phyloP scores from a whole-genome alignment of 305 asterid species.

The Fraxinus dipetala region DNA sequence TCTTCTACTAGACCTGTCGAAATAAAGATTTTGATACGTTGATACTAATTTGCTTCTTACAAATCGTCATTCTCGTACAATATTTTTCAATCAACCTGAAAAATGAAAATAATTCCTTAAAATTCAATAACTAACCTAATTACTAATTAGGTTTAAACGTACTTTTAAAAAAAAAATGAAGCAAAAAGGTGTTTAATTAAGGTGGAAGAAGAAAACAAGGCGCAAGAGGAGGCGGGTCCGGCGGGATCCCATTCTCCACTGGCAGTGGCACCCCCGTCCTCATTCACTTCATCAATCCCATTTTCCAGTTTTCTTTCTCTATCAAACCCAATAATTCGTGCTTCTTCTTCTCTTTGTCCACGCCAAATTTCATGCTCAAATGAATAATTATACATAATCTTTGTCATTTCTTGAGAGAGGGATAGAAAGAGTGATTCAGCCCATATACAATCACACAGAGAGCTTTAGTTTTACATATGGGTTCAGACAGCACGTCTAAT shows the following conservation, averaged over 20 bases:
- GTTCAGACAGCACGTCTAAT: constrained; percentile 45
- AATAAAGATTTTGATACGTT: background rate
- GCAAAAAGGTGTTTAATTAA: background rate
- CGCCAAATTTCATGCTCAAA: background rate
- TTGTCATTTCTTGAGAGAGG: background rate
- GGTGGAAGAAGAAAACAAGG: background rate
- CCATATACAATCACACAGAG: background rate
- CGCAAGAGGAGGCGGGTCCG: constrained; percentile 1
- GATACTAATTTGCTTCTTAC: background rate
- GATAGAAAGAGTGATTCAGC: background rate
- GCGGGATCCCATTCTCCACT: background rate
- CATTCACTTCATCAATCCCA: background rate
- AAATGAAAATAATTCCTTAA: background rate
- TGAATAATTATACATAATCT: background rate
- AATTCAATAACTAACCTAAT: background rate
- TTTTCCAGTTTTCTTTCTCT: background rate
- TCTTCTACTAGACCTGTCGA: background rate
- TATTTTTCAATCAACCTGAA: background rate
- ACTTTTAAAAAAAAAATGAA: background rate
- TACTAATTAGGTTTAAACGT: background rate
- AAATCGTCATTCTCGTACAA: background rate
- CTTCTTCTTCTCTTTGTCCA: background rate
- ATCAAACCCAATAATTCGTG: background rate
- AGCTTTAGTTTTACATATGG: constrained; percentile 30
- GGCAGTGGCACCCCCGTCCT: background rate